Base-by-base conservation (phyloP, 2,329 filamentous ascomycete genomes). In the Thermoascus crustaceus region DNA sequence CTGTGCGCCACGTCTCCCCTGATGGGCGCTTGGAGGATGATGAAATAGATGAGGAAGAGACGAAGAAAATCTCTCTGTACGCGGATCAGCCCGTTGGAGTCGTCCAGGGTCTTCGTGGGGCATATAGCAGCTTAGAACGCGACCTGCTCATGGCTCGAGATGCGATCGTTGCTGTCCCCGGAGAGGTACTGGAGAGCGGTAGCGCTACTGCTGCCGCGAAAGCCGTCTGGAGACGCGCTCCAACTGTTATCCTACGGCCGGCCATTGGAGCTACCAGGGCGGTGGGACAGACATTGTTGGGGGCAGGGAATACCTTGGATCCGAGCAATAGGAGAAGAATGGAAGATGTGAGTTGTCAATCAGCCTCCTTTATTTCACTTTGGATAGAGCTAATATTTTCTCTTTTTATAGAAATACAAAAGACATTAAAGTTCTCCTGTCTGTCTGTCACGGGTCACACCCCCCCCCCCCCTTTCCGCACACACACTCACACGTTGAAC, bases 21-120 rank as follows among this genome's bases (percentile, higher is more conserved):
- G 74, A 68, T 61, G 66, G 68, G 16, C 63, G 66, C 17, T 60
- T 68, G 34, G 80, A 81, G 7, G 76, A 77, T 1, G 76, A 76
- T 2, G 73, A 75, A 5, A 60, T 71, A 1, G 80, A 84, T 23
- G 72, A 79, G 10, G 80, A 85, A 37, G 78, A 84, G 44, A 75
- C 72, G 41, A 86, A 85, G 47, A 82, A 84, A 43, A 85, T 95
- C 43, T 93, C 85, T 7, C 75, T 89, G 2, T 98, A 98, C 53
- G 91, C 93, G 0, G 85, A 96, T 49, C 91, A 96, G 54, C 93
- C 93, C 1, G 76, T 91, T 2, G 85, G 85, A 1, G 83, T 98
- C 2, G 72, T 89, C 3, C 85, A 93, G 49, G 91, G 91, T 3
- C 68, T 98, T 10, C 75, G 83, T 2, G 84, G 84, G 8, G 91